Percentiles rank a stretch among this genome's conserved stretches.
phyloP scores from a whole-genome alignment of 2,329 filamentous ascomycete species.

The Fusarium graminum region DNA sequence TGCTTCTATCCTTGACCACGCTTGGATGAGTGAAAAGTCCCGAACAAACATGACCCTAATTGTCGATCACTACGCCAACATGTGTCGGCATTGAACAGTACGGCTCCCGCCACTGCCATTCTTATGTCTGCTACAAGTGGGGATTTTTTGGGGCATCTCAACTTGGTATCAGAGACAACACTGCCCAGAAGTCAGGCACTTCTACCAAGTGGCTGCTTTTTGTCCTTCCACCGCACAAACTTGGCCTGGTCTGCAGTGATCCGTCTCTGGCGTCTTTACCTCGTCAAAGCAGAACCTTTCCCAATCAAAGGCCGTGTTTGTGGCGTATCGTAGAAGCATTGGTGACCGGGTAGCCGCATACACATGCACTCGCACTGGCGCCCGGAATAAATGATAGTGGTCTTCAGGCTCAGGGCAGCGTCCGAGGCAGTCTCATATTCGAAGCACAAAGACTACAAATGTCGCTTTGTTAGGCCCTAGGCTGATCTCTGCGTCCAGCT shows the following conservation, averaged over 20 bases:
- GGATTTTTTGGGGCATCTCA: slow-evolving; percentile 21
- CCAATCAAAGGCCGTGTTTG: slow-evolving; percentile 60
- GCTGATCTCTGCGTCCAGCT: slow-evolving; percentile 31
- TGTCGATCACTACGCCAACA: slow-evolving; percentile 30
- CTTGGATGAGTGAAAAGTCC: slow-evolving; percentile 22
- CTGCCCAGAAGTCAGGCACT: slow-evolving; percentile 38
- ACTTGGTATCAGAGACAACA: slow-evolving; percentile 42
- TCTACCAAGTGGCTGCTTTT: slow-evolving; percentile 38
- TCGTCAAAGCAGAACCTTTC: slow-evolving; percentile 51
- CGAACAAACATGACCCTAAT: slow-evolving; percentile 21
- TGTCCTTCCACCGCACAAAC: slow-evolving; percentile 36
- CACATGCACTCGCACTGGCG: slow-evolving; percentile 54
- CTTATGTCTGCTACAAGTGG: slow-evolving; percentile 11
- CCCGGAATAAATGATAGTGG: slow-evolving; percentile 31
- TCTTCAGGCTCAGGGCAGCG: slow-evolving; percentile 43
- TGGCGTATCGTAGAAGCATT: slow-evolving; percentile 62
- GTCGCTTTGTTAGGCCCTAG: slow-evolving; percentile 26
- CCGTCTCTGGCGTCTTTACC: slow-evolving; percentile 46
- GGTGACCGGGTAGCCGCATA: slow-evolving; percentile 64
- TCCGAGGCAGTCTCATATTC: slow-evolving; percentile 32
- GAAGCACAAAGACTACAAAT: slow-evolving; percentile 36
- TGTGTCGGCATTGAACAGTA: slow-evolving; percentile 17
- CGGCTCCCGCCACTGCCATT: slow-evolving; percentile 20
- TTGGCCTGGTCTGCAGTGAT: slow-evolving; percentile 47
- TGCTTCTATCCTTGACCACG: slow-evolving; percentile 21